phyloP scores from a whole-genome alignment of 345 rosid genomes.

The Dipteronia sinensis region DNA sequence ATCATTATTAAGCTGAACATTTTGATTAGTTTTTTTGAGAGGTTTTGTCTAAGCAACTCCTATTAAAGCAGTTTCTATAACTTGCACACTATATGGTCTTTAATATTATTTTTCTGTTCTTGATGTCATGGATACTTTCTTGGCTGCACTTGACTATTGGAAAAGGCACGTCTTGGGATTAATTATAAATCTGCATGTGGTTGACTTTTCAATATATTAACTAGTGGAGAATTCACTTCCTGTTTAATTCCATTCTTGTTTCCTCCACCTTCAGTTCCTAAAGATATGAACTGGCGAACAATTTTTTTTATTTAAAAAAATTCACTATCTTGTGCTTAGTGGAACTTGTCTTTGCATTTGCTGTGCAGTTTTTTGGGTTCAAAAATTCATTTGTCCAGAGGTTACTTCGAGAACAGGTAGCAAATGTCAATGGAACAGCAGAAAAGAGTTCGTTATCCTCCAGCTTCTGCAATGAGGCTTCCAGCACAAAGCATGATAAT shows the following conservation, averaged over 20 bases:
- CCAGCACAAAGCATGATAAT: slow-evolving; percentile 32
- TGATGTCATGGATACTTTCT: slow-evolving; percentile 12
- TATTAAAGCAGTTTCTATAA: neutral
- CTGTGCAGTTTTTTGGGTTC: slow-evolving; percentile 87
- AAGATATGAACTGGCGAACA: neutral
- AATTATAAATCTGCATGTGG: neutral
- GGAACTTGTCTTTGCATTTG: slow-evolving; percentile 18
- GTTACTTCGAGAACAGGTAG: slow-evolving; percentile 79
- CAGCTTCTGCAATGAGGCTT: slow-evolving; percentile 41
- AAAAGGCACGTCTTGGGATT: slow-evolving; percentile 4
- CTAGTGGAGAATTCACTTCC: slow-evolving; percentile 6
- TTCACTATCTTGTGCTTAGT: slow-evolving; percentile 11
- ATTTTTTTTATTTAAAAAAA: neutral
- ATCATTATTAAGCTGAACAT: neutral
- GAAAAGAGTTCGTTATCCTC: slow-evolving; percentile 41
- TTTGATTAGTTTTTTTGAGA: neutral
- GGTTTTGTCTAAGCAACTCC: neutral
- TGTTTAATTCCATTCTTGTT: slow-evolving; percentile 4
- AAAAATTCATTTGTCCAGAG: slow-evolving; percentile 77
- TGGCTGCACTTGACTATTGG: slow-evolving; percentile 2
- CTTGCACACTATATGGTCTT: too few relatives aligned
- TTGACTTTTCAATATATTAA: neutral
- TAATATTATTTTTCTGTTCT: neutral
- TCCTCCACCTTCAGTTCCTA: neutral
- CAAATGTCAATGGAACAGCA: slow-evolving; percentile 54